Evolutionary conservation across 805 yeast genomes (phyloP), one percentile per base, ranked within the genome.

Genomic region (Barnettozyma botsteinii): DNA sequence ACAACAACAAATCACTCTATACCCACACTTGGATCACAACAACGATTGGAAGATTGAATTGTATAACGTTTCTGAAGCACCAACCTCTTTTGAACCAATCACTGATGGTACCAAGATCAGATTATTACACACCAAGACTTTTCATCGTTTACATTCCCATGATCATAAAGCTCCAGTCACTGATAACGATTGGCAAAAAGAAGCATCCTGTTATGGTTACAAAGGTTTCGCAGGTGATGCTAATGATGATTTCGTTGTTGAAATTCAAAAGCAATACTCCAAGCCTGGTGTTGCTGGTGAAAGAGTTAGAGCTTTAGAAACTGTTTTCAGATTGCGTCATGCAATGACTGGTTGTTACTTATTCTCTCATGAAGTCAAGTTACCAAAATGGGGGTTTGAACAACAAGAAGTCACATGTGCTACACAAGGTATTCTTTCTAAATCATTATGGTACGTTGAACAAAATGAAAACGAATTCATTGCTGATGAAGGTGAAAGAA

Each of bases 381-480:
- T 85, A 53, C 95, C 95, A 46, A 76, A 75, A 38, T 84, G 93
- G 89, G 94, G 84, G 1, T 81, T 79, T 50, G 83, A 78, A 46
- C 95, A 85, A 61, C 89, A 81, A 60, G 95, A 85, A 65, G 94
- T 85, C 39, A 77, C 89, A 4, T 74, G 89, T 66, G 87, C 94
- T 27, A 61, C 73, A 15, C 82, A 77, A 51, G 93, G 89, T 60
- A 67, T 70, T 40, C 64, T 74, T 41, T 67, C 73, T 14, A 70
- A 79, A 51, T 67, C 79, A 26, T 67, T 75, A 48, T 85, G 91
- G 91, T 79, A 81, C 61, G 66, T 85, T 52, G 95, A 85, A 64
- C 70, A 76, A 43, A 84, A 83, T 62, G 66, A 60, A 38, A 81
- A 82, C 53, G 61, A 60, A 41, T 66, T 64, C 45, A 52, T 76